phyloP scores from a whole-genome alignment of 2,329 filamentous ascomycete species.

The Sporothrix humicola region DNA sequence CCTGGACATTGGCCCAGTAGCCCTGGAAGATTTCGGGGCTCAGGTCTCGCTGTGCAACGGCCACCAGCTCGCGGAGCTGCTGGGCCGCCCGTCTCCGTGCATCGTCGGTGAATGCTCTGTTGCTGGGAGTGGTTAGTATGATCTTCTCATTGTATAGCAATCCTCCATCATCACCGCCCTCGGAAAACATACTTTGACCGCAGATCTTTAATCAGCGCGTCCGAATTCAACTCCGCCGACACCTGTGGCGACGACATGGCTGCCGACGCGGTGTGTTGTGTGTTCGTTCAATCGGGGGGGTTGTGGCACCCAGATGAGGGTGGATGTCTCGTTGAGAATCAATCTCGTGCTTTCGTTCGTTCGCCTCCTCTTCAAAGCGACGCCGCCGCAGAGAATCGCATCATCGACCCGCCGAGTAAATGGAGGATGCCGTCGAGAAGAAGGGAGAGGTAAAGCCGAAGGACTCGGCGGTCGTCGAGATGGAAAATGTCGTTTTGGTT shows the following conservation, averaged over 20 bases:
- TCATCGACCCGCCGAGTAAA: constrained; percentile 34
- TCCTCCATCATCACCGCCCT: neutral
- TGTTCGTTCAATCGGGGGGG: neutral
- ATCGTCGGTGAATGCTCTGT: constrained; percentile 50
- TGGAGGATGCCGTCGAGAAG: neutral
- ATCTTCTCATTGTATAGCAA: too few species aligned
- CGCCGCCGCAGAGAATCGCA: constrained; percentile 34
- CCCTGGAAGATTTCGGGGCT: constrained; percentile 74
- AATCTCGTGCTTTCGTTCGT: neutral
- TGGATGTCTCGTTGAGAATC: too few species aligned
- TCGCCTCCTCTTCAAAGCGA: constrained; percentile 38
- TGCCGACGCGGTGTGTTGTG: constrained; percentile 25
- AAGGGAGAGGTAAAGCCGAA: neutral
- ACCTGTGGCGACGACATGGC: constrained; percentile 38
- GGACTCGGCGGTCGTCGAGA: neutral
- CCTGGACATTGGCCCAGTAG: constrained; percentile 63
- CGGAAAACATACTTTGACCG: constrained; percentile 55
- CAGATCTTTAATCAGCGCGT: constrained; percentile 60
- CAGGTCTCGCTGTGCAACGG: constrained; percentile 70
- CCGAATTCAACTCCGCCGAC: constrained; percentile 61
- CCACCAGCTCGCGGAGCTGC: constrained; percentile 62
- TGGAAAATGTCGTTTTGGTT: neutral
- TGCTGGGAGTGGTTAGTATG: constrained; percentile 19
- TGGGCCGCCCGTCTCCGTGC: constrained; percentile 59
- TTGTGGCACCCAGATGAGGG: too few species aligned